These are phyloP conservation scores for Eucalyptus regnans DNA, from an alignment of 345 rosid species.

Conservation along the genomic window DNA sequence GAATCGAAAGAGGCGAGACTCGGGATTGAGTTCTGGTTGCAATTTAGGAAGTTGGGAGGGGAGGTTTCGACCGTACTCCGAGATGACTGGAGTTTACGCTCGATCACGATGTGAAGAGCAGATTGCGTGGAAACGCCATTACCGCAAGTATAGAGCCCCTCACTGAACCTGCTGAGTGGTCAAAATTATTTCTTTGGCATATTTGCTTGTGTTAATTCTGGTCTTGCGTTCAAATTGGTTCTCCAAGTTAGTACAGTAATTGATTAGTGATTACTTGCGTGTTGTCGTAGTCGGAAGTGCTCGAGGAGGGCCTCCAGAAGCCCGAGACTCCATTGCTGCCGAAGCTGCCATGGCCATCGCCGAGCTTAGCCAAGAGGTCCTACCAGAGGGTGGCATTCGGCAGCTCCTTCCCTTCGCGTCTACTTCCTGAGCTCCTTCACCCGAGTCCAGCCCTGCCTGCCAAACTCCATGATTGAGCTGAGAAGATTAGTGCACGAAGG, in stretches of 20 bases:
- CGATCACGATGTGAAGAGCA: too few relatives aligned
- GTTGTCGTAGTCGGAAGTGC: conserved; percentile 30
- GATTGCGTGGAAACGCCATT: conserved; percentile 34
- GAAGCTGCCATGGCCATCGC: fast-evolving
- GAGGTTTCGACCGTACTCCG: conserved; percentile 48
- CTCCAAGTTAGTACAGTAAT: neutral
- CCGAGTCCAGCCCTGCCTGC: neutral
- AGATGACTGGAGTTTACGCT: too few relatives aligned
- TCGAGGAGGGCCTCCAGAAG: conserved; percentile 32
- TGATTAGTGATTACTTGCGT: neutral
- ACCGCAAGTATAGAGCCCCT: conserved; percentile 70
- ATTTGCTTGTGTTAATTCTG: neutral
- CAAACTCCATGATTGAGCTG: too few relatives aligned
- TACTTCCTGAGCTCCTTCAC: neutral
- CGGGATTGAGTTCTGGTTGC: neutral
- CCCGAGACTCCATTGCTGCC: neutral
- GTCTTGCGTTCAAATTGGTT: neutral
- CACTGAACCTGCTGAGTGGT: conserved; percentile 77
- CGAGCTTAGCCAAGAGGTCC: neutral
- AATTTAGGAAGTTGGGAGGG: too few relatives aligned
- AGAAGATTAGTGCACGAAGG: too few relatives aligned
- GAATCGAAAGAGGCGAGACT: neutral
- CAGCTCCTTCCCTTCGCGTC: neutral
- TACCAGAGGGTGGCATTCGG: neutral
- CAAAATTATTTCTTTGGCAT: neutral